Conservation (phyloP, 768 basidiomycete species). For the Myochromella boudieri region DNA sequence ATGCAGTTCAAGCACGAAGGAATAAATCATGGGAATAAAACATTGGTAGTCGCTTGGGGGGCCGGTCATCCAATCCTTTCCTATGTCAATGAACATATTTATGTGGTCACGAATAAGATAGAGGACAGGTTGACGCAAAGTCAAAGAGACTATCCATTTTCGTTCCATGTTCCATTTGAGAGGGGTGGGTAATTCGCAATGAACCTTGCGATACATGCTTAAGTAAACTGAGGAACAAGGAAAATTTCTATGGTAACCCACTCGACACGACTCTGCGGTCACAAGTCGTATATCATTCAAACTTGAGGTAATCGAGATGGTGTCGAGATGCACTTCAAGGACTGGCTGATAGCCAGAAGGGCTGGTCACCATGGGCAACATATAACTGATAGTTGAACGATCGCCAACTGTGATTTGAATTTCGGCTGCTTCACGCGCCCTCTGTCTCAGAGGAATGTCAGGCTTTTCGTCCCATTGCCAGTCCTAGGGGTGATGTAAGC, state of each 20-base stretch:
- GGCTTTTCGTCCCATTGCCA: slow-evolving; percentile 86
- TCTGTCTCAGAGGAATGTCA: slow-evolving; percentile 46
- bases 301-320: slow-evolving; percentile 75
- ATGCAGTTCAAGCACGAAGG: slow-evolving; percentile 65
- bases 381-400: slow-evolving; percentile 83
- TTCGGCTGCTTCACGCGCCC: slow-evolving; percentile 64
- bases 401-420: slow-evolving; percentile 77
- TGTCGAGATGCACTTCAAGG: slow-evolving; percentile 81
- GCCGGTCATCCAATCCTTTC: slow-evolving; percentile 87
- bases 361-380: slow-evolving; percentile 77
- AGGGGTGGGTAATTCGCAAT: slow-evolving; percentile 75
- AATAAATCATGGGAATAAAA: slow-evolving; percentile 84
- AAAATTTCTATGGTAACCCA: slow-evolving; percentile 27
- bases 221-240: not conserved
- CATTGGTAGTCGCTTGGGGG: slow-evolving; percentile 77
- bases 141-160: slow-evolving; percentile 76
- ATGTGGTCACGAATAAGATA: slow-evolving; percentile 90
- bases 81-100: slow-evolving; percentile 92
- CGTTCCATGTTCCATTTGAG: slow-evolving; percentile 80
- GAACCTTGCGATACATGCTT: slow-evolving; percentile 42
- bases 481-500: slow-evolving; percentile 47
- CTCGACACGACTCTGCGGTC: slow-evolving; percentile 75
- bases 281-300: slow-evolving; percentile 85
- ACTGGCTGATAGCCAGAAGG: slow-evolving; percentile 75
- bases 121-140: slow-evolving; percentile 68